These are phyloP conservation scores for Sicyos edulis DNA, from an alignment of 306 rosid genomes.

Conservation along the genomic window DNA sequence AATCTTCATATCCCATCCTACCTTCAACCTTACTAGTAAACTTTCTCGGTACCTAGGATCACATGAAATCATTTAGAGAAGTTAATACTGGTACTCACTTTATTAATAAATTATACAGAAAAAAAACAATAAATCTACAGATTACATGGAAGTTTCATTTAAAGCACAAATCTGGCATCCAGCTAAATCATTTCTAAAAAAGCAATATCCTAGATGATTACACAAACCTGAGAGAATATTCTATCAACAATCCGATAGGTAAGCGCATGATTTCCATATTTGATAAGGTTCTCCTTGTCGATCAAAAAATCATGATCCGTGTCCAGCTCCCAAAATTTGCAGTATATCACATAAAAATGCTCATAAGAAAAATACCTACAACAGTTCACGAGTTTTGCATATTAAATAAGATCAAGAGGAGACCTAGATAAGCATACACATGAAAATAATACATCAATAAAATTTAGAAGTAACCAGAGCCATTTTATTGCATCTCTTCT, in stretches of 20 bases:
- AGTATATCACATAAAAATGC: slow-evolving; percentile 97
- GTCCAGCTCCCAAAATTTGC: slow-evolving; percentile 99
- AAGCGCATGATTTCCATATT: slow-evolving; percentile 98
- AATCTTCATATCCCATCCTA: slow-evolving; percentile 98
- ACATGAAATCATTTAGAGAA: slow-evolving; percentile 17
- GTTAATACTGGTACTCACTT: background rate
- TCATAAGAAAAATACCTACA: slow-evolving; percentile 94
- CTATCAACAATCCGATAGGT: slow-evolving; percentile 98
- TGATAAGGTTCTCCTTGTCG: slow-evolving; percentile 93
- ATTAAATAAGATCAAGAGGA: slow-evolving; percentile 1
- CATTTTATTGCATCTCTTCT: no score
- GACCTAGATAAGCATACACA: background rate
- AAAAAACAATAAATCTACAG: background rate
- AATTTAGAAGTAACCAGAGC: background rate
- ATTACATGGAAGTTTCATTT: slow-evolving; percentile 4
- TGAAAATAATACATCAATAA: no score
- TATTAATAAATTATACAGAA: slow-evolving; percentile 19
- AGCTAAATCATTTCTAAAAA: slow-evolving; percentile 15
- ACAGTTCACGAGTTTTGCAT: background rate
- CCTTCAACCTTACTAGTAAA: slow-evolving; percentile 91
- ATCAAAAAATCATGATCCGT: slow-evolving; percentile 95
- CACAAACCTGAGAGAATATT: slow-evolving; percentile 95
- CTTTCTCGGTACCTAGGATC: slow-evolving; percentile 79
- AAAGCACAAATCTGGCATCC: slow-evolving; percentile 17
- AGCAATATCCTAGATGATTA: slow-evolving; percentile 23